These are phyloP conservation scores for Pythium rhizo-oryzae DNA, from an alignment of 352 stramenopile genomes.

Conservation along the genomic window DNA sequence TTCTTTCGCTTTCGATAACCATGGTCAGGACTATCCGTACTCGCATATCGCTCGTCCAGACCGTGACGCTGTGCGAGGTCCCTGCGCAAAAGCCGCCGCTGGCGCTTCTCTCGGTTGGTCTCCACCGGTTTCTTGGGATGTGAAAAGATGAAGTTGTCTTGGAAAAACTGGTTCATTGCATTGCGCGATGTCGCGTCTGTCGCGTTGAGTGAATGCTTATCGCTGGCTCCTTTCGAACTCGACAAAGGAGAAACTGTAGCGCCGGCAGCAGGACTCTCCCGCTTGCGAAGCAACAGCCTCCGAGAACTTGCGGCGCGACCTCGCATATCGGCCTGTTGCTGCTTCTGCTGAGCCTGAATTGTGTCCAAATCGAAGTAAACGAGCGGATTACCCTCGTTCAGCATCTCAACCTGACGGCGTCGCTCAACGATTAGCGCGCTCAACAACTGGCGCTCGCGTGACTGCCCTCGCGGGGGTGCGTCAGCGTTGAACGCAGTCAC, in stretches of 20 bases:
- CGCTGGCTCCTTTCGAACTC: background rate
- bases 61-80: slow-evolving; percentile 18
- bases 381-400: slow-evolving; percentile 70
- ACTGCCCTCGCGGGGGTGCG: slow-evolving; percentile 37
- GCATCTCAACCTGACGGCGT: slow-evolving; percentile 30
- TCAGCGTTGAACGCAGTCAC: slow-evolving; percentile 57
- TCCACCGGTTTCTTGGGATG: slow-evolving; percentile 29
- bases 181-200: slow-evolving; percentile 23
- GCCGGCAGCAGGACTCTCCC: background rate
- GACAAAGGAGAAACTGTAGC: background rate
- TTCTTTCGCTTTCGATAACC: background rate
- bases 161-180: slow-evolving; percentile 53
- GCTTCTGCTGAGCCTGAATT: slow-evolving; percentile 33
- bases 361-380: slow-evolving; percentile 55
- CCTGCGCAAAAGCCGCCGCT: background rate
- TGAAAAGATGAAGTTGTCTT: slow-evolving; percentile 78
- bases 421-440: slow-evolving; percentile 25
- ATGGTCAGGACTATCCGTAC: background rate
- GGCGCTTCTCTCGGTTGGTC: background rate
- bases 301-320: slow-evolving; percentile 30
- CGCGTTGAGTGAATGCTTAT: slow-evolving; percentile 1
- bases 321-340: slow-evolving; percentile 29
- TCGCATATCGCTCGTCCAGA: background rate
- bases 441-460: slow-evolving; percentile 34
- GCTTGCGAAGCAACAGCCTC: slow-evolving; percentile 24